Evolutionary conservation across 2,329 filamentous ascomycete genomes (phyloP).

Genomic region (Plectosphaerella cucumerina): DNA sequence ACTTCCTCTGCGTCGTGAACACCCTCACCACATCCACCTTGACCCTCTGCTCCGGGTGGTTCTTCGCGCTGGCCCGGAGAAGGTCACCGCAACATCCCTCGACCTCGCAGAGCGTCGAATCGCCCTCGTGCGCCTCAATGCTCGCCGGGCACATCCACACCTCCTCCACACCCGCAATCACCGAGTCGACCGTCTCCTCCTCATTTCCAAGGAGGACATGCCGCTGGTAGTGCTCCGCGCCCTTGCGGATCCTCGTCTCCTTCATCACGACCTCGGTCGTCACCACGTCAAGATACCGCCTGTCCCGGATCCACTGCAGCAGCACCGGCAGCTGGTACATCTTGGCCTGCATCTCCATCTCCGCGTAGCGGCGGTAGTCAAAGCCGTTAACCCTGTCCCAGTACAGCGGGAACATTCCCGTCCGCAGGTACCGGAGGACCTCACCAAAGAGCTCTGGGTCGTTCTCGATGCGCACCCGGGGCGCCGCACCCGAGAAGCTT

Average conservation of each 20-base stretch:
- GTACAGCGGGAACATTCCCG: conserved; percentile 27
- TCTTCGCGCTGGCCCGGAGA: background rate
- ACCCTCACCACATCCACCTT: conserved; percentile 1
- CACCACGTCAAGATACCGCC: conserved; percentile 14
- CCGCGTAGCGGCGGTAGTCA: conserved; percentile 28
- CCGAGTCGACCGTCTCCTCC: background rate
- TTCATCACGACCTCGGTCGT: conserved; percentile 6
- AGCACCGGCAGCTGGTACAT: conserved; percentile 24
- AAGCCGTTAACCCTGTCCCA: conserved; percentile 23
- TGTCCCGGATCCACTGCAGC: conserved; percentile 17
- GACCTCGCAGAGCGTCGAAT: conserved; percentile 1
- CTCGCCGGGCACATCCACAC: conserved; percentile 2
- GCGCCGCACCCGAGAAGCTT: conserved; percentile 2
- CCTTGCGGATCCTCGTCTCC: background rate
- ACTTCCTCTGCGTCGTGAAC: background rate
- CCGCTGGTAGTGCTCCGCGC: background rate
- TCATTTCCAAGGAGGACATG: background rate
- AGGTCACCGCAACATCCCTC: conserved; percentile 1
- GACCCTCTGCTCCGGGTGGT: background rate
- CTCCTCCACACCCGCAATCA: background rate
- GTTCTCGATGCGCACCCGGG: conserved; percentile 30
- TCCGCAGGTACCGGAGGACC: conserved; percentile 28
- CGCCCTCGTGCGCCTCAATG: background rate
- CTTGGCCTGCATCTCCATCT: conserved; percentile 24
- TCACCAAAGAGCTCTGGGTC: conserved; percentile 30